Base-by-base conservation (phyloP, 2,329 filamentous ascomycete genomes). In the Aphanocladium album region DNA sequence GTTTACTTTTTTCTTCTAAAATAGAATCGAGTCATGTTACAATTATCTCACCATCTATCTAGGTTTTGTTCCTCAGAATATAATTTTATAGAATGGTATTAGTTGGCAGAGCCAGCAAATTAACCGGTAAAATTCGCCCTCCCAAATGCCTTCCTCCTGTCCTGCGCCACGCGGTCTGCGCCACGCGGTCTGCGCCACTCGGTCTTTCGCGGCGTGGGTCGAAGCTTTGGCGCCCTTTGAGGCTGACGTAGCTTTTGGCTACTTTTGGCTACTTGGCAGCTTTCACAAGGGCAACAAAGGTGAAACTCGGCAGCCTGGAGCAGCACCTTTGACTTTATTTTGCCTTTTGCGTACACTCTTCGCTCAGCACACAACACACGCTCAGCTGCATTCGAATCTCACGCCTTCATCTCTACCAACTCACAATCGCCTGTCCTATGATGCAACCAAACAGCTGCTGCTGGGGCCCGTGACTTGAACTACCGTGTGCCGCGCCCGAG, bases 381-480 rank as follows among this genome's bases (percentile, higher is more conserved):
- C 37, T 37, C 21, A 33, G 19, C 17, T 19, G 21, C 14, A 17
- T 19, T 16, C 16, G 1, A 35, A 23, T 8, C 8, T n/a, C 39
- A 19, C 21, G 19, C 16, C 7, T 6, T 21, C 23, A n/a, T 33
- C 16, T 25, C 12, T n/a, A 23, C 35, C 17, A 33, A 23, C 39
- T 1, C 9, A 37, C 19, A 27, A 25, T 33, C 16, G 12, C 12
- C 21, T 19, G 27, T 35, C 47, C 25, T 57, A 61, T 53, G 27
- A 61, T 61, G 53, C 60, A 57, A 37, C 39, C 27, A 23, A 30
- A 51, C 16, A 25, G 21, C 53, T 51, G 17, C 37, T 33, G 53
- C 60, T 47, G 57, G 41, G 57, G 57, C 50, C 47, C 53, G 53
- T 61, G 60, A 61, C 60, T 61, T 57, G 45, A 60, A 58, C 37